A percentile compares a stretch with the other conserved stretches of the same genome.
Evolutionary conservation across 306 rosid genomes (phyloP).

Genomic region (Quillaja saponaria): DNA sequence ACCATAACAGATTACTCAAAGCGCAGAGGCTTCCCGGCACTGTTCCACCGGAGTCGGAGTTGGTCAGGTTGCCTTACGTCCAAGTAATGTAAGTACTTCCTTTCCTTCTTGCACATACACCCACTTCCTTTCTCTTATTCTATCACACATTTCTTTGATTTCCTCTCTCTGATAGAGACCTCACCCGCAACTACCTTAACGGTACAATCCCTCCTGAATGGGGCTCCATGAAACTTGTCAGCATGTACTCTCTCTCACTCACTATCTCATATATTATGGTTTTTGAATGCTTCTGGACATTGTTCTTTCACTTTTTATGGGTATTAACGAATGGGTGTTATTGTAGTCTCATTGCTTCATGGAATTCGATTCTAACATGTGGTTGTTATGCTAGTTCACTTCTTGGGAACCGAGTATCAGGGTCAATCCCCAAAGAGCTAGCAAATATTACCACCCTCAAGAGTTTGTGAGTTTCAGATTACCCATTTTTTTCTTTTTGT

Average conservation of each 20-base stretch:
- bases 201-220: conserved; percentile 66
- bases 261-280: no score
- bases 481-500: not conserved
- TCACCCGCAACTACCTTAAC: conserved; percentile 60
- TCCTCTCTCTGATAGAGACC: conserved; percentile 41
- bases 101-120: not conserved
- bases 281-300: not conserved
- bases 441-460: conserved; percentile 59
- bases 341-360: no score
- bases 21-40: conserved; percentile 53
- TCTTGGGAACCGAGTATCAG: conserved; percentile 58
- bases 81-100: conserved; percentile 47
- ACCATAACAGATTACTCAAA: conserved; percentile 50
- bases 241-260: conserved; percentile 16
- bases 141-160: not conserved
- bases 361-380: not conserved
- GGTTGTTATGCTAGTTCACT: conserved; percentile 49
- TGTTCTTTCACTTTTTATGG: not conserved
- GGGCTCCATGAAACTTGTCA: conserved; percentile 38
- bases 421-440: conserved; percentile 68
- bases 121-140: not conserved
- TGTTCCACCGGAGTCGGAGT: conserved; percentile 48
- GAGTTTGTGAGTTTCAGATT: conserved; percentile 57
- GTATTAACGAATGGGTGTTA: not conserved
- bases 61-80: conserved; percentile 47